These are phyloP conservation scores for Alternaria tenuissima DNA, from an alignment of 2,329 filamentous ascomycete species.

Conservation along the genomic window DNA sequence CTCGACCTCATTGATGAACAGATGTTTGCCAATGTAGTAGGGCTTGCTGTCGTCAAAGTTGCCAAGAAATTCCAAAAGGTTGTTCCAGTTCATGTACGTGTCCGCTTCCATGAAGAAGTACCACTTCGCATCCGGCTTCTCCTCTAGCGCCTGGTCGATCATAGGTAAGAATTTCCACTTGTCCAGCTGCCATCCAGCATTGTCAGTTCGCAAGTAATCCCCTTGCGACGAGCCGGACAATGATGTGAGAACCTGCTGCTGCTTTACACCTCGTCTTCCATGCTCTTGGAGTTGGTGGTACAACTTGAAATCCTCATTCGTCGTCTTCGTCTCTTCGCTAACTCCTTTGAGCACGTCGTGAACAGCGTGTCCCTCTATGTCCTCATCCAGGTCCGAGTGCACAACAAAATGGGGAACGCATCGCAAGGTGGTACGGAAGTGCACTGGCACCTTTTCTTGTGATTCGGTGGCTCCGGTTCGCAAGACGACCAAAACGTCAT, in stretches of 20 bases:
- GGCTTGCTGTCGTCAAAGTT: constrained; percentile 50
- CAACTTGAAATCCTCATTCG: constrained; percentile 61
- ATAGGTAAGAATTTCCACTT: constrained; percentile 68
- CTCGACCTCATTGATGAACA: constrained; percentile 54
- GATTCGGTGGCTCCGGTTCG: constrained; percentile 69
- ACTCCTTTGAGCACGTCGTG: constrained; percentile 58
- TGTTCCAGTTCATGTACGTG: constrained; percentile 49
- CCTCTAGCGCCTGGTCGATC: constrained; percentile 57
- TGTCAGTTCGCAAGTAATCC: constrained; percentile 47
- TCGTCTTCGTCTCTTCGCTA: constrained; percentile 45
- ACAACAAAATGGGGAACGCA: constrained; percentile 65
- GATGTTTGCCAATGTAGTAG: constrained; percentile 56
- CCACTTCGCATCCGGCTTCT: constrained; percentile 49
- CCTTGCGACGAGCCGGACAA: constrained; percentile 46
- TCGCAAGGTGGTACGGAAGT: constrained; percentile 64
- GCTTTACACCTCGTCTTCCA: constrained; percentile 55
- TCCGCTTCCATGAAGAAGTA: constrained; percentile 52
- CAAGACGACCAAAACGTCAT: constrained; percentile 66
- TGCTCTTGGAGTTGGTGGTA: constrained; percentile 59
- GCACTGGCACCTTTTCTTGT: constrained; percentile 64
- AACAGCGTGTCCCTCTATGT: constrained; percentile 60
- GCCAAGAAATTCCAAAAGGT: constrained; percentile 52
- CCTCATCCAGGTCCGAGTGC: constrained; percentile 67
- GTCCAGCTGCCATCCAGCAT: constrained; percentile 62
- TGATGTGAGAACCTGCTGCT: constrained; percentile 39